phyloP scores from a whole-genome alignment of 768 basidiomycete genomes.

The Trametes cingulata region DNA sequence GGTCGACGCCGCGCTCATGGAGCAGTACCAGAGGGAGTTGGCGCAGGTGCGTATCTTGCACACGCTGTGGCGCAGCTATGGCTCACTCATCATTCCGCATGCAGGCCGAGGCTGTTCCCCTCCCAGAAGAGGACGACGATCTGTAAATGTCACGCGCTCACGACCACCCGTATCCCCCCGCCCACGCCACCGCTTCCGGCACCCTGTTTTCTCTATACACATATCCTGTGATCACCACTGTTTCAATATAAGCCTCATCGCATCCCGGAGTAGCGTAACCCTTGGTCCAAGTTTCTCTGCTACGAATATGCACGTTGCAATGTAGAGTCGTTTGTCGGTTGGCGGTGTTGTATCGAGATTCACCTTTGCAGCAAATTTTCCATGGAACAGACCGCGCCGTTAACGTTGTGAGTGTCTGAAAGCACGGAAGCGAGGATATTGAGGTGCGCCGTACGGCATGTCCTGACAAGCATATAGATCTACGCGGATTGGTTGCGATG shows the following conservation, averaged over 20 bases:
- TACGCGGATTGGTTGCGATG: too few species aligned
- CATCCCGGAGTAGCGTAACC: slow-evolving; percentile 14
- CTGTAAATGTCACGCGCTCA: slow-evolving; percentile 24
- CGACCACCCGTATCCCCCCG: slow-evolving; percentile 16
- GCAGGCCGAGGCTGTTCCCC: slow-evolving; percentile 87
- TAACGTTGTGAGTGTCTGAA: too few species aligned
- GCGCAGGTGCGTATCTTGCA: slow-evolving; percentile 46
- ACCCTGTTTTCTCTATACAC: slow-evolving; percentile 23
- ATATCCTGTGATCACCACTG: slow-evolving; percentile 27
- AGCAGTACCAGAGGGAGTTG: slow-evolving; percentile 78
- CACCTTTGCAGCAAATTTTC: not conserved
- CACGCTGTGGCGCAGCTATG: not conserved
- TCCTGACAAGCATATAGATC: too few species aligned
- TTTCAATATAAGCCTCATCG: slow-evolving; percentile 23
- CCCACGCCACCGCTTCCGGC: slow-evolving; percentile 13
- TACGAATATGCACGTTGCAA: slow-evolving; percentile 1
- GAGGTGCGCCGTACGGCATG: too few species aligned
- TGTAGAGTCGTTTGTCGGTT: slow-evolving; percentile 16
- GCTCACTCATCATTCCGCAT: slow-evolving; percentile 9
- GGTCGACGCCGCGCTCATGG: slow-evolving; percentile 79
- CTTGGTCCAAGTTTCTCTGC: slow-evolving; percentile 1
- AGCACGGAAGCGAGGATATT: too few species aligned
- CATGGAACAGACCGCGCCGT: too few species aligned
- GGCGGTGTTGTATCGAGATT: slow-evolving; percentile 11
- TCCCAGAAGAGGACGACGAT: slow-evolving; percentile 97